Evolutionary conservation across 1,139 yeast species (phyloP).

Genomic region (Suhomyces bokatorum): DNA sequence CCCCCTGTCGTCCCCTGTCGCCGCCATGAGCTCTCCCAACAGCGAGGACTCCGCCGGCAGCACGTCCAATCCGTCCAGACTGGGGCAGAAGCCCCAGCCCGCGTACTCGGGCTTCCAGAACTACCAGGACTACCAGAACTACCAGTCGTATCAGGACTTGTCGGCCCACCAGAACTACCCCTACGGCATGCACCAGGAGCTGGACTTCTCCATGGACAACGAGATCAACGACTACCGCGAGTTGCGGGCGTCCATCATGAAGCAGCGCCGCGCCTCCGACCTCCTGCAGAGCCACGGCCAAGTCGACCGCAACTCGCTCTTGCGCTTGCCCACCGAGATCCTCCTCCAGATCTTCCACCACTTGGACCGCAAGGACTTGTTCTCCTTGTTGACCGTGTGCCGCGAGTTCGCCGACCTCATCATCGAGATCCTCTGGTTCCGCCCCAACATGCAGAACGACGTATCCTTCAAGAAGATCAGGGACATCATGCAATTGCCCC

Average conservation of each 20-base stretch:
- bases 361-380: conserved; percentile 66
- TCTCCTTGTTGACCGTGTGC: conserved; percentile 72
- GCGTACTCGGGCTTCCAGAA: neutral
- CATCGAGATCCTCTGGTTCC: conserved; percentile 82
- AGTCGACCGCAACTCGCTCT: conserved; percentile 41
- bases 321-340: conserved; percentile 79
- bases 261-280: conserved; percentile 27
- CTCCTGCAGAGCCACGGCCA: conserved; percentile 11
- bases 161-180: neutral
- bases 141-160: neutral
- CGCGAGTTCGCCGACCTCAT: conserved; percentile 78
- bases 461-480: conserved; percentile 51
- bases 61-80: conserved; percentile 8
- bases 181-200: conserved; percentile 10
- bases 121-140: conserved; percentile 1
- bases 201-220: conserved; percentile 34
- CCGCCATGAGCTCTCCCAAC: conserved; percentile 37
- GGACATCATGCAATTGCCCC: conserved; percentile 53
- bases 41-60: conserved; percentile 23
- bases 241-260: conserved; percentile 36
- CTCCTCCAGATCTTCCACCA: conserved; percentile 68
- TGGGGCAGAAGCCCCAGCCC: conserved; percentile 1
- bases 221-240: conserved; percentile 41
- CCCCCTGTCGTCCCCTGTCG: neutral
- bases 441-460: conserved; percentile 74